Evolutionary conservation across 352 stramenopile genomes (phyloP), one percentile per base, ranked within the genome.

Genomic region (Phytophthora lateralis): DNA sequence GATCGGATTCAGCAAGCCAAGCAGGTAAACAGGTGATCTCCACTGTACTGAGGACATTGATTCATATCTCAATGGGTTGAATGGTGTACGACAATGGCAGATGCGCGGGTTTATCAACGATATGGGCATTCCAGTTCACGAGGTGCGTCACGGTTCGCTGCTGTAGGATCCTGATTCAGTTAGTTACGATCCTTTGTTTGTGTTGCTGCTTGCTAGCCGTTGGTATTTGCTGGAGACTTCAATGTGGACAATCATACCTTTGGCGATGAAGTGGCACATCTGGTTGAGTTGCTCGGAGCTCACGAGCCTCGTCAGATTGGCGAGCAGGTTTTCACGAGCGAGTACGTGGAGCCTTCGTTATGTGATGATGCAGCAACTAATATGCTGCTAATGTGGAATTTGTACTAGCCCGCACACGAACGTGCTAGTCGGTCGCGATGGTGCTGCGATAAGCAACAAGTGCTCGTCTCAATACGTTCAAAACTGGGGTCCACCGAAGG

Each of bases 241-340:
- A 95, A 95, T 45, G 82, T 93, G 15, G 86, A 95, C 64, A 93
- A 92, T 53, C 73, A 89, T 45, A 89, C 86, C 27, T 95, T 84
- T 53, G 56, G 66, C 3, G 63, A 76, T 12, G 86, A 95, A 75
- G 86, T 95, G 27, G 66, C 76, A 4, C 55, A 91, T 43, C 21
- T 95, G 14, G 71, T 91, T 1, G 51, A 75, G 8, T 26, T 95
- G 32, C 71, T 95, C 6, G 65, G 72, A 8, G 82, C 83, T 0
- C 66, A 78, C 12, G 66, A 71, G 15, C 83, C 83, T 5, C 52
- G 42, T 15, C 78, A 70, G 38, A 66, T 88, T 6, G 86, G 86
- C 17, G 47, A 81, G 14, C 80, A 91, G 52, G 49, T 66, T 9
- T 95, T 82, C 45, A 95, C 86, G 10, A 95, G 86, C 84, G 86